Evolutionary conservation across 768 basidiomycete species (phyloP), one percentile per base, ranked within the genome.

Genomic region (Rhodotorula toruloides): DNA sequence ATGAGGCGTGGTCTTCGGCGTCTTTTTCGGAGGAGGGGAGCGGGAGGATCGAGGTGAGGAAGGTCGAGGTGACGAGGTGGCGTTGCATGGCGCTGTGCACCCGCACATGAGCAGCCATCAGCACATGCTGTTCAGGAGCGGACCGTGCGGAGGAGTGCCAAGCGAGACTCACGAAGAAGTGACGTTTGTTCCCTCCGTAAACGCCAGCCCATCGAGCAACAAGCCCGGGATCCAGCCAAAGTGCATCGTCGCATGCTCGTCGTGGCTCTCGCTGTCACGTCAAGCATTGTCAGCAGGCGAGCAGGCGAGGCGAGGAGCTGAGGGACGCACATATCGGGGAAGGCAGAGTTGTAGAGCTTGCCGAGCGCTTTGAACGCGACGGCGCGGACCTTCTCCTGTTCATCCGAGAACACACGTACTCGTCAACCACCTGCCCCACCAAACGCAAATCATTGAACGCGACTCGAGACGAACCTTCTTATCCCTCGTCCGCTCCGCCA

Each of bases 151-250:
- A 36, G 12, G 12, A 5, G 8, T 36, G 29, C n/a, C 16, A 22
- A 50, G 27, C n/a, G 48, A 14, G 0, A 17, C 27, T 21, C 44
- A 39, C 48, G 25, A n/a, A 27, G 36, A 29, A n/a, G 22, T 34
- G 9, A 3, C 53, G 17, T 31, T 14, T 0, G 37, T 13, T n/a
- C n/a, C n/a, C 21, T 50, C 54, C 16, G 8, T 8, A 31, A 49
- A 59, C 2, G 4, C 34, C 19, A 63, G 58, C 66, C 83, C 82
- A 47, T 81, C 81, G 14, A 93, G 79, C 37, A 98, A 80, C 46
- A 82, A 80, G 34, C 86, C 82, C 0, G 96, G 92, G 67, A 99
- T 97, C 96, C 96, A 99, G 0, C 84, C 85, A 74, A 98, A 97
- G 52, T 93, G 89, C 22, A 79, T 73, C 37, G 87, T 81, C 3